Base-by-base conservation (phyloP, 352 stramenopile species). In the Pythium phragmiticola region DNA sequence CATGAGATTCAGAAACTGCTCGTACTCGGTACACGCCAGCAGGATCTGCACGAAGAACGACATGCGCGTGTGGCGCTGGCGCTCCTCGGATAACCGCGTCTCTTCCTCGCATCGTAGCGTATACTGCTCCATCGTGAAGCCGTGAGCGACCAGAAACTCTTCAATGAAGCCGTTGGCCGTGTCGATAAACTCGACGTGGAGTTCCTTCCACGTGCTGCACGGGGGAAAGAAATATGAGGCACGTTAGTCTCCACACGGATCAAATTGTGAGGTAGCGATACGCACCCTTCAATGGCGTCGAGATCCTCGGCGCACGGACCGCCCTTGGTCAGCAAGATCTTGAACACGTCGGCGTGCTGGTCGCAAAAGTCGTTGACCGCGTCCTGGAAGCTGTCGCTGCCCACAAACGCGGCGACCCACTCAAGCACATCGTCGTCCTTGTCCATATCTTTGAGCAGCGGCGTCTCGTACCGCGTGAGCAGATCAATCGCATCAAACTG, bases 1-100 rank as follows among this genome's bases (percentile, higher is more conserved):
- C 84, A 92, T 92, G 37, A 92, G 76, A 69, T 90, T 92, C n/a
- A 90, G 58, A 51, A 92, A 92, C 72, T 92, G 84, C 48, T 92
- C 84, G 62, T 90, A 92, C 72, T 92, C 84, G 68, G 73, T 85
- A 57, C 84, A 92, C 7, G 84, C 77, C 66, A 87, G 61, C 17
- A 92, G 65, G 53, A 92, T 89, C 68, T 92, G 84, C 68, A 92
- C 84, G 19, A 92, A 88, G 60, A 92, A 92, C 55, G 80, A 90
- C 34, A 89, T 69, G 7, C 80, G 72, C 63, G 84, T 88, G 75
- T 92, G 84, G 47, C 84, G 81, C 66, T 90, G 81, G 23, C 84
- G 79, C 65, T 88, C 74, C 46, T 89, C 80, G 9, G 84, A 89
- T 48, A 90, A 66, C 41, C 70, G 69, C 23, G 86, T 79, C 65